Conservation (phyloP, 2,329 filamentous ascomycete species). For the Rhynchosporium agropyri region DNA sequence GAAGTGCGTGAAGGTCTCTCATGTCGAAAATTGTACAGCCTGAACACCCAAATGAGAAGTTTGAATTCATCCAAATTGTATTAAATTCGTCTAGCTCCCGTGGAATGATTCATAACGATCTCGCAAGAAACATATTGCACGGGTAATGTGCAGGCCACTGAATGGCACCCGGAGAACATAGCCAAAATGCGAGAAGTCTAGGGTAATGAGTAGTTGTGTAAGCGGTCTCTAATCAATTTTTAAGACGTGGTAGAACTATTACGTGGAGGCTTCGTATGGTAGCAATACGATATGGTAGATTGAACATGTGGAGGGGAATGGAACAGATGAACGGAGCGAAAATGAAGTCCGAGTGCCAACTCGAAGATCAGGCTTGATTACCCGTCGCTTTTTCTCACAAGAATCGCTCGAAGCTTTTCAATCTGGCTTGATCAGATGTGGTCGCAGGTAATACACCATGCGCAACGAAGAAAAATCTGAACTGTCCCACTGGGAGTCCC, state of each 20-base stretch:
- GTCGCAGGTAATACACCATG: not conserved
- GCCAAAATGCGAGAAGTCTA: constrained; percentile 4
- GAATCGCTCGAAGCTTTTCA: not conserved
- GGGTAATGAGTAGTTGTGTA: not conserved
- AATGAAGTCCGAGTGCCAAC: not conserved
- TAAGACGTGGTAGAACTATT: not conserved
- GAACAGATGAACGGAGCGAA: too few relatives aligned
- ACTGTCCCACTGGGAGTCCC: not conserved
- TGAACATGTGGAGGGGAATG: not conserved
- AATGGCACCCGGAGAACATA: not conserved
- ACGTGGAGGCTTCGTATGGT: not conserved
- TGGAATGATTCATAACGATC: not conserved
- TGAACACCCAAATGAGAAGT: constrained; percentile 2
- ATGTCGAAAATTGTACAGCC: constrained; percentile 16
- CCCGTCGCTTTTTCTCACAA: not conserved
- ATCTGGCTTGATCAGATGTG: not conserved
- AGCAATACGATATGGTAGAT: not conserved
- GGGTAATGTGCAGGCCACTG: not conserved
- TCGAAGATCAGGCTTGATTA: not conserved
- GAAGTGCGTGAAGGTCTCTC: not conserved
- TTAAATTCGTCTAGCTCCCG: not conserved
- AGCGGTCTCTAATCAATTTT: not conserved
- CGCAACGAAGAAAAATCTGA: not conserved
- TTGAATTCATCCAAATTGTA: constrained; percentile 10
- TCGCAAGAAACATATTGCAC: not conserved